phyloP scores from a whole-genome alignment of 805 yeast species.

The Yarrowia phangngaensis region DNA sequence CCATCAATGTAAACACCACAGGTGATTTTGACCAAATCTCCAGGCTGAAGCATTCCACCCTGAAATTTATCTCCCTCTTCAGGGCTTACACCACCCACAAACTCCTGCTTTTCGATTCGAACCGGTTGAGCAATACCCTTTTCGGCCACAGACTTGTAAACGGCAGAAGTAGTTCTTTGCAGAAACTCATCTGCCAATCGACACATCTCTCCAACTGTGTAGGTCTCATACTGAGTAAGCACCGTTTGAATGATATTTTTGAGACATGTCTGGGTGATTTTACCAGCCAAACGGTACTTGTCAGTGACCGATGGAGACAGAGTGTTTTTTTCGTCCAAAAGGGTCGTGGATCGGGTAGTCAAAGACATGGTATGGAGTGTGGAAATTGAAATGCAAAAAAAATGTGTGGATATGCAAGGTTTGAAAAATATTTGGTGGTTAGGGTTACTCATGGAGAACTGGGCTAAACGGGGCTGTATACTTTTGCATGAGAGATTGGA shows the following conservation, averaged over 20 bases:
- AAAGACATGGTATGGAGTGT: slow-evolving; percentile 22
- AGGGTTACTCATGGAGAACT: too few relatives aligned
- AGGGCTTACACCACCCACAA: slow-evolving; percentile 78
- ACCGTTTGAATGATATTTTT: slow-evolving; percentile 47
- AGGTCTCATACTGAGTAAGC: slow-evolving; percentile 18
- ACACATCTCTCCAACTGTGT: slow-evolving; percentile 59
- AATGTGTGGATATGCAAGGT: slow-evolving; percentile 16
- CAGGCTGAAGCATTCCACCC: slow-evolving; percentile 53
- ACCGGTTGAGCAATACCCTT: slow-evolving; percentile 94
- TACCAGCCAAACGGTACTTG: slow-evolving; percentile 86
- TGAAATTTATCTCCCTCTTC: slow-evolving; percentile 47
- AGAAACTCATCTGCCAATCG: slow-evolving; percentile 75
- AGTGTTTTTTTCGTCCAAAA: slow-evolving; percentile 68
- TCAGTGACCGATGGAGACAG: slow-evolving; percentile 60
- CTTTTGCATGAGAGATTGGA: too few relatives aligned
- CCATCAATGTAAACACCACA: slow-evolving; percentile 95
- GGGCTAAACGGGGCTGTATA: too few relatives aligned
- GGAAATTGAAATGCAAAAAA: neutral
- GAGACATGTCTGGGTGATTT: slow-evolving; percentile 78
- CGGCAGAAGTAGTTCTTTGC: slow-evolving; percentile 53
- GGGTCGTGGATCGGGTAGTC: slow-evolving; percentile 31
- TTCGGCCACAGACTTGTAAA: slow-evolving; percentile 57
- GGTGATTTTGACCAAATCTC: slow-evolving; percentile 80
- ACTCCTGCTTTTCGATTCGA: slow-evolving; percentile 76
- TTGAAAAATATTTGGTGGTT: slow-evolving; percentile 23